Conservation (phyloP, 2,329 filamentous ascomycete genomes). For the Alternaria dauci region DNA sequence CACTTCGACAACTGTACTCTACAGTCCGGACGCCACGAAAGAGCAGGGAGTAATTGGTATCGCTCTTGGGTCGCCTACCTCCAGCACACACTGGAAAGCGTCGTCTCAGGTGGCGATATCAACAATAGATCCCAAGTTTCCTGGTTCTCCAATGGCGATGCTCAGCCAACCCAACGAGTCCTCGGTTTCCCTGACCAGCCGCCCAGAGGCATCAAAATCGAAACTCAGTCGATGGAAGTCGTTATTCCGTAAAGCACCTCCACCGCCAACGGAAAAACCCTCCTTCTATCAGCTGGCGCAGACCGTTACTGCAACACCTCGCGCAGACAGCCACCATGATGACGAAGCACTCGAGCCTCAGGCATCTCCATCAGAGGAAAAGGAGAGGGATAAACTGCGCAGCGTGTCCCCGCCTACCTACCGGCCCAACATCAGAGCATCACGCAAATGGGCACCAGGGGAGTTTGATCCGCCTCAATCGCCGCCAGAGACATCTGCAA, state of each 20-base stretch:
- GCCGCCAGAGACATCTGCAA: conserved; percentile 15
- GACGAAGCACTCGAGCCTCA: conserved; percentile 33
- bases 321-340: conserved; percentile 47
- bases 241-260: conserved; percentile 46
- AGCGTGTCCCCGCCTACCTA: conserved; percentile 39
- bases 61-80: conserved; percentile 51
- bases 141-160: conserved; percentile 22
- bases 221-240: conserved; percentile 53
- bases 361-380: conserved; percentile 23
- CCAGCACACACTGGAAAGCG: conserved; percentile 40
- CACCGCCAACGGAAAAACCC: conserved; percentile 34
- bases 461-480: conserved; percentile 21
- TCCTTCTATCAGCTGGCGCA: conserved; percentile 49
- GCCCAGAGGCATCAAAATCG: conserved; percentile 37
- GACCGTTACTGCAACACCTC: conserved; percentile 29
- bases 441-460: conserved; percentile 35
- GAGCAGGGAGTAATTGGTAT: conserved; percentile 49
- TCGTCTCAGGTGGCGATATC: conserved; percentile 29
- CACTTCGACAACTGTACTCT: conserved; percentile 42
- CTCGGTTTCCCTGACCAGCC: conserved; percentile 18
- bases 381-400: conserved; percentile 27
- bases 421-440: conserved; percentile 42
- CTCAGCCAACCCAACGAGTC: conserved; percentile 13
- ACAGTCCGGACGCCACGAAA: conserved; percentile 41
- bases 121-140: conserved; percentile 8